Percentiles rank a stretch among this genome's conserved stretches.
Evolutionary conservation across 306 rosid species (phyloP).

Genomic region (Astragalus glycyphyllos): DNA sequence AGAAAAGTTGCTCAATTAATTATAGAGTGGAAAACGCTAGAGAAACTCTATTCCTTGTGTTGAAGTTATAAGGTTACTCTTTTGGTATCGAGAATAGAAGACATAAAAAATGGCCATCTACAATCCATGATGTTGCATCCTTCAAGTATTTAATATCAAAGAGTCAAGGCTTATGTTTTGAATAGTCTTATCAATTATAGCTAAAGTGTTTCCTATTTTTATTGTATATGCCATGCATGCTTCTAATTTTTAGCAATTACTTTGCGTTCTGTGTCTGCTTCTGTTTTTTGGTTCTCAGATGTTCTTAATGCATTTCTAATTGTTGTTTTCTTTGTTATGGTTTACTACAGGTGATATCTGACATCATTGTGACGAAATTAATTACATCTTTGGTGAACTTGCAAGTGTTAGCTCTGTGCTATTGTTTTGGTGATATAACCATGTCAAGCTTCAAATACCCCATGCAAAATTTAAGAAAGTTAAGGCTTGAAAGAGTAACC

Average conservation of each 20-base stretch:
- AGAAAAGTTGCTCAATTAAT: constrained; percentile 10
- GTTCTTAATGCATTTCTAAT: constrained; percentile 26
- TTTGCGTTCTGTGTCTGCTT: constrained; percentile 13
- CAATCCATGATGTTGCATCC: constrained; percentile 23
- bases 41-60: constrained; percentile 3
- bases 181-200: constrained; percentile 31
- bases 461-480: constrained; percentile 62
- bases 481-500: constrained; percentile 77
- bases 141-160: constrained; percentile 11
- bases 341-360: constrained; percentile 74
- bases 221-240: constrained; percentile 31
- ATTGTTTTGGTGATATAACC: constrained; percentile 84
- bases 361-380: constrained; percentile 50
- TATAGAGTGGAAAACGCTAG: constrained; percentile 12
- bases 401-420: constrained; percentile 68
- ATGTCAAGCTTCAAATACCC: constrained; percentile 61
- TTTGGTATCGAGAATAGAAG: constrained; percentile 1
- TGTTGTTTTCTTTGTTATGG: constrained; percentile 35
- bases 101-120: constrained; percentile 7
- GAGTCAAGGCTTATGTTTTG: constrained; percentile 28
- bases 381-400: constrained; percentile 60
- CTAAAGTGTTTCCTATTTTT: constrained; percentile 25
- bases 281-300: constrained; percentile 29
- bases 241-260: constrained; percentile 29
- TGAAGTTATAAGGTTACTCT: neutral